These are phyloP conservation scores for Nakataea oryzae DNA, from an alignment of 2,329 filamentous ascomycete genomes.

Conservation along the genomic window DNA sequence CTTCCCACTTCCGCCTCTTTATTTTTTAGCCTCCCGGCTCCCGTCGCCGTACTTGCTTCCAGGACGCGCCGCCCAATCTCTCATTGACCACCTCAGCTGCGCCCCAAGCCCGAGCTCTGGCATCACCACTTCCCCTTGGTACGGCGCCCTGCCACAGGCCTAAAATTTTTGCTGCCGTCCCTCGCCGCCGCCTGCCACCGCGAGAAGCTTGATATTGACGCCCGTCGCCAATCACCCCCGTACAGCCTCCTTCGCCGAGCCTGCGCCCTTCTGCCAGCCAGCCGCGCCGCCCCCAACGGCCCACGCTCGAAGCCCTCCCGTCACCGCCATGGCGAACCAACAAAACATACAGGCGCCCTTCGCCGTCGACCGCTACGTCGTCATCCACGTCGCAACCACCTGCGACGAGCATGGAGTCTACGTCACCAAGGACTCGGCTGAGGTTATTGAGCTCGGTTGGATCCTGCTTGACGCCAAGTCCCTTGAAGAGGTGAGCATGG, in stretches of 20 bases:
- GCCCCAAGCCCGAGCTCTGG: not conserved
- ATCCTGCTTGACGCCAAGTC: slow-evolving; percentile 87
- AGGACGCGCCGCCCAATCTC: not conserved
- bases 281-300: slow-evolving; percentile 6
- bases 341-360: slow-evolving; percentile 48
- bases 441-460: slow-evolving; percentile 99
- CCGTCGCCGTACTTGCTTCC: not conserved
- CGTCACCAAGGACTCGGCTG: slow-evolving; percentile 97
- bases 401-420: slow-evolving; percentile 99
- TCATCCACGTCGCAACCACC: slow-evolving; percentile 97
- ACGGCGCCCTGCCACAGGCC: not conserved
- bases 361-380: slow-evolving; percentile 89
- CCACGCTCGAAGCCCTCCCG: slow-evolving; percentile 5
- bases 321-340: slow-evolving; percentile 30
- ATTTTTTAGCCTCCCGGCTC: not conserved
- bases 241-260: not conserved
- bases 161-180: not conserved
- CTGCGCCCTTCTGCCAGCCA: not conserved
- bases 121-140: not conserved
- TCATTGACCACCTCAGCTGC: not conserved
- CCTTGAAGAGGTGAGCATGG: slow-evolving; percentile 73
- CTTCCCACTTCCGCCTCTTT: not conserved
- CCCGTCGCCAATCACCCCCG: not conserved
- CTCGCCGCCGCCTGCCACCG: not conserved
- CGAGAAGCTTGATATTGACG: not conserved